Percentiles rank a stretch among this genome's conserved stretches.
Conservation (phyloP, 2,329 filamentous ascomycete species). For the Incumbomyces delicatus region DNA sequence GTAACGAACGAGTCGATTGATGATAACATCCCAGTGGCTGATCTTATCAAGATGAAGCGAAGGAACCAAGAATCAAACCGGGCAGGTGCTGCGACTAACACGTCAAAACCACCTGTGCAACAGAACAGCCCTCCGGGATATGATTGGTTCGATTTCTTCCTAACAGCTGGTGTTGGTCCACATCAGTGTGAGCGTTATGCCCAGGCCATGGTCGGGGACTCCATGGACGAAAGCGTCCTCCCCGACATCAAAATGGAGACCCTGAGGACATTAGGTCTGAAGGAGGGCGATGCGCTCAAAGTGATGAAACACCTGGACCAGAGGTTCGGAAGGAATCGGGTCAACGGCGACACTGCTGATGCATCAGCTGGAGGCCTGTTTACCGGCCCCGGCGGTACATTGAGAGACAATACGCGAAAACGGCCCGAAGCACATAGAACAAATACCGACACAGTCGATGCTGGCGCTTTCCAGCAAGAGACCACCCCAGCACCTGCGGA, state of each 20-base stretch:
- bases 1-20: slow-evolving; percentile 77
- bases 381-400: slow-evolving; percentile 78
- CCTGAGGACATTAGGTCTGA: slow-evolving; percentile 78
- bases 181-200: slow-evolving; percentile 92
- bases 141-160: slow-evolving; percentile 98
- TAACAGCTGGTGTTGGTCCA: slow-evolving; percentile 81
- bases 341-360: slow-evolving; percentile 49
- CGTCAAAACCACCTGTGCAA: slow-evolving; percentile 12
- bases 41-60: slow-evolving; percentile 52
- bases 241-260: slow-evolving; percentile 79
- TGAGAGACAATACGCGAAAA: slow-evolving; percentile 92
- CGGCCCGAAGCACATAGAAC: slow-evolving; percentile 79
- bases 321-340: slow-evolving; percentile 61
- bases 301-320: slow-evolving; percentile 82
- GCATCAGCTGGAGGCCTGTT: slow-evolving; percentile 60
- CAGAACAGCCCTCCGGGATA: slow-evolving; percentile 52
- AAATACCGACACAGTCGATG: slow-evolving; percentile 75
- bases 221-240: slow-evolving; percentile 89
- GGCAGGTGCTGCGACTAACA: slow-evolving; percentile 27
- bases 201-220: slow-evolving; percentile 77
- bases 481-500: slow-evolving; percentile 34
- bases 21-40: slow-evolving; percentile 85
- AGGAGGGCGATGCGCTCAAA: slow-evolving; percentile 92
- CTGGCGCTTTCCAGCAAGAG: slow-evolving; percentile 65
- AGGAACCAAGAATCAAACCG: slow-evolving; percentile 28